Base-by-base conservation (phyloP, 2,329 filamentous ascomycete genomes). In the Pleurostoma richardsiae region DNA sequence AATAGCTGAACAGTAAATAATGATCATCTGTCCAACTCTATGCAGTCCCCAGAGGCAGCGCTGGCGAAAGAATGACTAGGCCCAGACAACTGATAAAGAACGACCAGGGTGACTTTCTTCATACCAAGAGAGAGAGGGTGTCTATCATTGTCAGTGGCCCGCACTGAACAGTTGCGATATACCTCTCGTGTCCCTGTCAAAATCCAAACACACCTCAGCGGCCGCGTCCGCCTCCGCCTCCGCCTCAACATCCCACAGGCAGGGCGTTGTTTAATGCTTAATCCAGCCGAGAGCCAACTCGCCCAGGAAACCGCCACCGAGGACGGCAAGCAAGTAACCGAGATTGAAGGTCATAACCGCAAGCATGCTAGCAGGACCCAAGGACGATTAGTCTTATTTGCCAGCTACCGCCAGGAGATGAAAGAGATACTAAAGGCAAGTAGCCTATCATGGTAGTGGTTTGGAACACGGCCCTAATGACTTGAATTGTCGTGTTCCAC, bases 261-360 rank as follows among this genome's bases (percentile, higher is more conserved):
- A 8, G n/a, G 33, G 29, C 26, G 40, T 8, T 42, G 29, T 29
- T 28, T 42, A 42, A 28, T 42, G 40, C 29, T 42, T 27, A 29
- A 42, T 42, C 40, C 40, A 42, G 29, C 40, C 40, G 26, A 42
- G 40, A 42, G 40, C 40, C 40, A 42, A 30, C 29, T 42, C 40
- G 29, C 40, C 40, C 19, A 42, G 40, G 40, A 42, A 42, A 30
- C 40, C 40, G 29, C 40, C 40, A 42, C n/a, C 19, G 40, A 42
- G 40, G 29, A 42, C 11, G 40, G 40, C 40, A 42, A 42, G 29
- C 29, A 42, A 30, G 29, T 42, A 42, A 11, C 40, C 40, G 29
- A 42, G 40, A 42, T 42, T 42, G 26, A 42, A 42, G 7, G 40
- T 42, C 40, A 42, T 42, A 42, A 42, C 40, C 29, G 40, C 40